Evolutionary conservation across 306 rosid genomes (phyloP), one percentile per base, ranked within the genome.

Genomic region (Quercus bicolor): DNA sequence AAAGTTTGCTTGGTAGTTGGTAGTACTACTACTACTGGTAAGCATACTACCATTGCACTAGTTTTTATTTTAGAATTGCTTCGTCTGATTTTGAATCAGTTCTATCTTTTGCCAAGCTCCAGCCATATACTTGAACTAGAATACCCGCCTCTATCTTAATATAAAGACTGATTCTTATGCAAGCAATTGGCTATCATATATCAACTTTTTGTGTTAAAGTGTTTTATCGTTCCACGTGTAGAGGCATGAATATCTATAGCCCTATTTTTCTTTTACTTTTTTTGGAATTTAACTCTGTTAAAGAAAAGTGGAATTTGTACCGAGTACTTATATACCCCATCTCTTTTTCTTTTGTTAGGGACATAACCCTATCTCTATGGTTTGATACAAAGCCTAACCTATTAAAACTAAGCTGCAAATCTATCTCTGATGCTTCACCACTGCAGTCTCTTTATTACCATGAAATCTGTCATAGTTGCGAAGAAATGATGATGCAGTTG

Each of bases 401-500:
- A 14, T 45, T 56, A 56, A 12, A 70, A 74, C 73, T 26, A 61
- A 69, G 78, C 78, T 72, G 78, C 80, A 82, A 79, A 77, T 52
- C 81, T 83, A 87, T 81, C 77, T 83, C 79, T 31, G 64, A 69
- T 68, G 73, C 71, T 79, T 82, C 23, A 70, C 73, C 23, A 75
- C 77, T 68, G 48, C 80, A 24, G 68, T 23, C 55, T 76, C 81
- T 54, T 77, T 37, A 28, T 43, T 37, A 70, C 4, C 28, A 57
- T 73, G 79, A 68, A 72, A 73, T 62, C 53, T 78, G 54, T 72
- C 73, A 13, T 16, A 48, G 16, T 68, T 70, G 43, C 43, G 61
- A 83, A 86, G 79, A 83, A 78, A 66, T 13, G 84, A 69, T 56
- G 75, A 77, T 76, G 70, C 53, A 5, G 84, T 83, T 76, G 56